These are phyloP conservation scores for Purpureocillium takamizusanense DNA, from an alignment of 2,329 filamentous ascomycete species.

Conservation along the genomic window DNA sequence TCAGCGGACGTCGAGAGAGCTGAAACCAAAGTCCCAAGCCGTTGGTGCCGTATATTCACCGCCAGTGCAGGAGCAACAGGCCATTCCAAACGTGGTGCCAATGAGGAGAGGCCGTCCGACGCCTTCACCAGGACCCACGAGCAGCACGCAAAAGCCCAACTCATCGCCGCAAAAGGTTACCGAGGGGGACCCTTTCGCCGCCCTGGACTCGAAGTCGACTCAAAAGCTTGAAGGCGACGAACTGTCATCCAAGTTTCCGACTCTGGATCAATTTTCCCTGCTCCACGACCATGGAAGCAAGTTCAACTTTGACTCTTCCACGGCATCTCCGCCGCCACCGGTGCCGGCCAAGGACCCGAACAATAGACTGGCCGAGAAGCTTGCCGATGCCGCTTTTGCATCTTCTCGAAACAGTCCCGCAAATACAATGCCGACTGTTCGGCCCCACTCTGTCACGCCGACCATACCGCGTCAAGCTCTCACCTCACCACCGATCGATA, in stretches of 20 bases:
- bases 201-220: slow-evolving; percentile 58
- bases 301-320: slow-evolving; percentile 69
- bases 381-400: slow-evolving; percentile 80
- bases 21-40: slow-evolving; percentile 42
- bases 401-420: slow-evolving; percentile 21
- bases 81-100: slow-evolving; percentile 81
- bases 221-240: slow-evolving; percentile 58
- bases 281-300: slow-evolving; percentile 75
- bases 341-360: slow-evolving; percentile 41
- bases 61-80: slow-evolving; percentile 59
- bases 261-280: slow-evolving; percentile 85
- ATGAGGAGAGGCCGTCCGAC: slow-evolving; percentile 77
- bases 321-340: slow-evolving; percentile 37
- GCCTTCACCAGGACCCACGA: slow-evolving; percentile 28
- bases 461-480: slow-evolving; percentile 12
- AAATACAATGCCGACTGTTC: slow-evolving; percentile 11
- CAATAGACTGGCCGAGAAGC: slow-evolving; percentile 61
- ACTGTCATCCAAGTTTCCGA: slow-evolving; percentile 76
- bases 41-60: slow-evolving; percentile 77
- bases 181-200: slow-evolving; percentile 78
- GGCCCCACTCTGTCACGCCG: slow-evolving; percentile 22
- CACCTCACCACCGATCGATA: slow-evolving; percentile 16
- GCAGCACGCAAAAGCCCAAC: slow-evolving; percentile 41
- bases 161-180: slow-evolving; percentile 56
- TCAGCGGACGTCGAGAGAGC: slow-evolving; percentile 43